These are phyloP conservation scores for Biscutella laevigata DNA, from an alignment of 441 rosid genomes.

Conservation along the genomic window DNA sequence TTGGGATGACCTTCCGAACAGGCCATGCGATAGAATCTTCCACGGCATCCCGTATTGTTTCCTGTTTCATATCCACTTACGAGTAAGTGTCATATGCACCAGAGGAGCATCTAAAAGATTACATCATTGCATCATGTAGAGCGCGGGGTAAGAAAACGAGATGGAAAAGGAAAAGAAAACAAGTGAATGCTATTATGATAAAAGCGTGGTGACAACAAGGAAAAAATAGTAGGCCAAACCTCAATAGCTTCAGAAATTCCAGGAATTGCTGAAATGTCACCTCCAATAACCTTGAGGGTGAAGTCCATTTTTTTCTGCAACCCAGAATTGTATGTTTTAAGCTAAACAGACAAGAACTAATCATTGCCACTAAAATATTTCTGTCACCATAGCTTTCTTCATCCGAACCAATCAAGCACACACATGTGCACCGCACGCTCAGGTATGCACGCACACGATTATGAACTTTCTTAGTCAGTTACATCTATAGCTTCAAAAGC, in stretches of 20 bases:
- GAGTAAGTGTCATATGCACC: conserved; percentile 9
- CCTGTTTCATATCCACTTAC: conserved; percentile 45
- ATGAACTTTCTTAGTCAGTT: conserved; percentile 2
- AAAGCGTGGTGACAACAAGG: not conserved
- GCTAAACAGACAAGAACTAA: not conserved
- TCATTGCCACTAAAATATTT: not conserved
- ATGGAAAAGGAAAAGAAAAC: too few species aligned
- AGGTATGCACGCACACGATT: not conserved
- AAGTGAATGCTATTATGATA: not conserved
- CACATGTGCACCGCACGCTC: not conserved
- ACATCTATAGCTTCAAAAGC: too few species aligned
- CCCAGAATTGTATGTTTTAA: conserved; percentile 6
- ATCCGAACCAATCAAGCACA: conserved; percentile 5
- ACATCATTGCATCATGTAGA: too few species aligned
- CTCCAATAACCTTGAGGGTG: conserved; percentile 78
- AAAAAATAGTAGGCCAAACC: conserved; percentile 38
- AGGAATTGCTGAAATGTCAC: conserved; percentile 80
- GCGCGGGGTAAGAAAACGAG: too few species aligned
- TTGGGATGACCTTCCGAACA: conserved; percentile 75
- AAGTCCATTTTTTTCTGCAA: conserved; percentile 86
- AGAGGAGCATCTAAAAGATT: too few species aligned
- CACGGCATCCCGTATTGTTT: conserved; percentile 72
- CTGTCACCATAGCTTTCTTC: not conserved
- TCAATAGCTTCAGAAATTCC: conserved; percentile 79
- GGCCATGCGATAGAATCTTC: conserved; percentile 97